Evolutionary conservation across 2,329 filamentous ascomycete species (phyloP).

Genomic region (Aspergillus tubingensis): DNA sequence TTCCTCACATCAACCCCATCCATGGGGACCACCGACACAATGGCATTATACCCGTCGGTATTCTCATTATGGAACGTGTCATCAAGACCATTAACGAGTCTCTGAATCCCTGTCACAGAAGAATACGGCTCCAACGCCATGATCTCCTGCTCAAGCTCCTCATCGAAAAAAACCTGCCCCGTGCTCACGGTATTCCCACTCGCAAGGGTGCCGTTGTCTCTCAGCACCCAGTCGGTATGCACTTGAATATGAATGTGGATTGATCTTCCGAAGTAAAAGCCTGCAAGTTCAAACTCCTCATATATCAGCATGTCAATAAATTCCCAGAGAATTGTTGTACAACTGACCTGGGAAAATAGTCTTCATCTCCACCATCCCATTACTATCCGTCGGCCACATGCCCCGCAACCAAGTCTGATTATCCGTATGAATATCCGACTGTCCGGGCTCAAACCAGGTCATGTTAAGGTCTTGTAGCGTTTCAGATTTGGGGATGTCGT

Average conservation of each 20-base stretch:
- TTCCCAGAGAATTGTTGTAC: no score
- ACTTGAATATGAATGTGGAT: neutral
- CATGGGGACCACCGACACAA: neutral
- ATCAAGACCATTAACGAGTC: neutral
- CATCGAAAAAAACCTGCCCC: neutral
- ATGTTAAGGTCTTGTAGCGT: conserved; percentile 29
- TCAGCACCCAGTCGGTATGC: neutral
- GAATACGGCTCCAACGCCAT: neutral
- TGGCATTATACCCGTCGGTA: neutral
- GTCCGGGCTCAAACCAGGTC: conserved; percentile 16
- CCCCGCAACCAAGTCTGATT: conserved; percentile 48
- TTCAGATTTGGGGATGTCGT: conserved; percentile 30
- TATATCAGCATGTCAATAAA: no score
- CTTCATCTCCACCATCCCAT: conserved; percentile 51
- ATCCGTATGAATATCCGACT: conserved; percentile 25
- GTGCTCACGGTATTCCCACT: neutral
- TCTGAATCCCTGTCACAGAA: neutral
- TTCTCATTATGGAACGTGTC: neutral
- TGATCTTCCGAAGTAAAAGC: neutral
- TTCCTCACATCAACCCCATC: neutral
- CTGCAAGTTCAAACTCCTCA: neutral
- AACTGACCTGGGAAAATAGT: conserved; percentile 42
- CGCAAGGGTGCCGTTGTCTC: neutral
- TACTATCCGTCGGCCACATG: conserved; percentile 46
- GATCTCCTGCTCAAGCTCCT: neutral